Evolutionary conservation across 1,139 yeast genomes (phyloP).

Genomic region (Yamadazyma siamensis): DNA sequence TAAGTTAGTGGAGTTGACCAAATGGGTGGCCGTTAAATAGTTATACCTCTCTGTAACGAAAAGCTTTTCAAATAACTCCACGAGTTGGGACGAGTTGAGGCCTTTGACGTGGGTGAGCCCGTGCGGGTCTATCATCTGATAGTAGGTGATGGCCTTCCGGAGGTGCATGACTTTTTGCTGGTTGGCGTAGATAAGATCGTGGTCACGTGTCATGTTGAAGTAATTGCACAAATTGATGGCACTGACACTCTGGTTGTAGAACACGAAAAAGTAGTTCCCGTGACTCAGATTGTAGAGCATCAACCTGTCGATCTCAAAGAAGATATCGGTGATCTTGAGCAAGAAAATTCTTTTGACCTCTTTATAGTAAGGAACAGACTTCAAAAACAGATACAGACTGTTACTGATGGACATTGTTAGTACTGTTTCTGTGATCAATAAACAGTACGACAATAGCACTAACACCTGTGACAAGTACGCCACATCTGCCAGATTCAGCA

Average conservation of each 20-base stretch:
- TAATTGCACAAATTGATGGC: conserved; percentile 34
- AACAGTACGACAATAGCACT: conserved; percentile 26
- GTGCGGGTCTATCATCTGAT: conserved; percentile 29
- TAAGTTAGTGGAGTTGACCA: conserved; percentile 12
- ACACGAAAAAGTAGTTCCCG: conserved; percentile 29
- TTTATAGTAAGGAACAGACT: conserved; percentile 9
- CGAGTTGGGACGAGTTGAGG: conserved; percentile 23
- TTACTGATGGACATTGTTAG: conserved; percentile 27
- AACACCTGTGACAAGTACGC: conserved; percentile 27
- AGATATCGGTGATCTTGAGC: conserved; percentile 24
- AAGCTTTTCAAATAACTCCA: conserved; percentile 34
- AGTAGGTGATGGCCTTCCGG: conserved; percentile 34
- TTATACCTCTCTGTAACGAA: conserved; percentile 33
- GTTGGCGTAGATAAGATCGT: conserved; percentile 21
- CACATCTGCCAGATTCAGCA: conserved; percentile 29
- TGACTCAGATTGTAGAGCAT: conserved; percentile 9
- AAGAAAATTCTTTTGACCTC: conserved; percentile 17
- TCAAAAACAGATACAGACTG: conserved; percentile 18
- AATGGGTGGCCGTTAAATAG: conserved; percentile 27
- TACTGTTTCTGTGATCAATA: conserved; percentile 30
- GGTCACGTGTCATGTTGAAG: conserved; percentile 21
- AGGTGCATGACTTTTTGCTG: conserved; percentile 34
- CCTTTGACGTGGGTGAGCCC: conserved; percentile 5
- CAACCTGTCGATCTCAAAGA: conserved; percentile 23
- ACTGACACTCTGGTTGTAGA: conserved; percentile 32